Evolutionary conservation across 257 asterid species (phyloP).

Genomic region (Solanum virginianum): DNA sequence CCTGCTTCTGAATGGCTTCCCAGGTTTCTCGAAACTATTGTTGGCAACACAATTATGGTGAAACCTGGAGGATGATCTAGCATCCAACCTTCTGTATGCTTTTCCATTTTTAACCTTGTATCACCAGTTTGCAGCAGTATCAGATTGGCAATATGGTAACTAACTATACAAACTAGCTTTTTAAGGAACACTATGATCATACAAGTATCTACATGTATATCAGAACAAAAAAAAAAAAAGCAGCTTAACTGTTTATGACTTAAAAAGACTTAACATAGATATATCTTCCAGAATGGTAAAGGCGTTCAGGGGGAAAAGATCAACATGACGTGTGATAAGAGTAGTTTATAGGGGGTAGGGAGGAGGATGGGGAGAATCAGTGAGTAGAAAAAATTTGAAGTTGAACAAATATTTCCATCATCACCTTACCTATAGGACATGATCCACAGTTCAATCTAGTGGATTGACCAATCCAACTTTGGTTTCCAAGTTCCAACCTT

Average conservation of each 20-base stretch:
- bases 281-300: neutral
- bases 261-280: neutral
- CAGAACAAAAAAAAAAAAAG: neutral
- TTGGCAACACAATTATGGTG: neutral
- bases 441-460: neutral
- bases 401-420: neutral
- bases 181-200: neutral
- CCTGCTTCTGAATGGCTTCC: neutral
- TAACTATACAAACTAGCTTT: neutral
- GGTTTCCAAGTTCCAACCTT: neutral
- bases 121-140: neutral
- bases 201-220: neutral
- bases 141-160: neutral
- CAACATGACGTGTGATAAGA: neutral
- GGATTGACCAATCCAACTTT: neutral
- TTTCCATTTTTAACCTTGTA: neutral
- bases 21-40: neutral
- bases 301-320: neutral
- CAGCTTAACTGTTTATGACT: neutral
- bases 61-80: neutral
- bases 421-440: neutral
- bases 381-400: neutral
- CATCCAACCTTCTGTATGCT: neutral
- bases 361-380: neutral
- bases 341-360: neutral